A percentile compares a stretch with the other conserved stretches of the same genome.
Evolutionary conservation across 768 basidiomycete genomes (phyloP).

Genomic region (Lactarius akahatsu): DNA sequence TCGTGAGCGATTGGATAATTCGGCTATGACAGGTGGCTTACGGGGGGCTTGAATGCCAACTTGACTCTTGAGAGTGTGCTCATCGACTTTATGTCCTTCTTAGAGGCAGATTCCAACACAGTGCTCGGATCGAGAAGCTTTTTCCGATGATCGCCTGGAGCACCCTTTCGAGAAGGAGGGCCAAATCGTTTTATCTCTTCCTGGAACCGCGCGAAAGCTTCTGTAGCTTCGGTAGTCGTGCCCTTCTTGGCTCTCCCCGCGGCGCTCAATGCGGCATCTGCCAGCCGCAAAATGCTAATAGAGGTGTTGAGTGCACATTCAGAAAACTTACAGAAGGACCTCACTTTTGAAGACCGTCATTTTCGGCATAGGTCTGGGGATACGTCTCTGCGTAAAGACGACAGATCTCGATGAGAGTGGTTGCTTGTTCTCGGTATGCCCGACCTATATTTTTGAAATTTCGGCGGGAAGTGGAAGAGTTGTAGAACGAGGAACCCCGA

Average conservation of each 20-base stretch:
- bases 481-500: neutral
- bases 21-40: neutral
- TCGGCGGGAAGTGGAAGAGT: neutral
- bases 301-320: no score
- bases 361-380: neutral
- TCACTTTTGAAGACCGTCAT: neutral
- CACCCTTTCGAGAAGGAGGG: neutral
- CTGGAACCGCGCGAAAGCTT: neutral
- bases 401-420: neutral
- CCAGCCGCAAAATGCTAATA: neutral
- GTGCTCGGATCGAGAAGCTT: neutral
- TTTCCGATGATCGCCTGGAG: no score
- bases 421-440: neutral
- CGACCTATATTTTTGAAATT: slow-evolving; percentile 2
- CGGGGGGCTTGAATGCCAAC: neutral
- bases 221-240: neutral
- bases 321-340: neutral
- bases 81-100: neutral
- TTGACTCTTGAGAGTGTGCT: neutral
- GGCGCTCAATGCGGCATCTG: neutral
- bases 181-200: neutral
- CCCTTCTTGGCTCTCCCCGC: no score
- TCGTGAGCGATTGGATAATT: neutral
- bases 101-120: neutral
- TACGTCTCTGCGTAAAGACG: neutral